Evolutionary conservation across 306 rosid genomes (phyloP).

Genomic region (Prunus padus): DNA sequence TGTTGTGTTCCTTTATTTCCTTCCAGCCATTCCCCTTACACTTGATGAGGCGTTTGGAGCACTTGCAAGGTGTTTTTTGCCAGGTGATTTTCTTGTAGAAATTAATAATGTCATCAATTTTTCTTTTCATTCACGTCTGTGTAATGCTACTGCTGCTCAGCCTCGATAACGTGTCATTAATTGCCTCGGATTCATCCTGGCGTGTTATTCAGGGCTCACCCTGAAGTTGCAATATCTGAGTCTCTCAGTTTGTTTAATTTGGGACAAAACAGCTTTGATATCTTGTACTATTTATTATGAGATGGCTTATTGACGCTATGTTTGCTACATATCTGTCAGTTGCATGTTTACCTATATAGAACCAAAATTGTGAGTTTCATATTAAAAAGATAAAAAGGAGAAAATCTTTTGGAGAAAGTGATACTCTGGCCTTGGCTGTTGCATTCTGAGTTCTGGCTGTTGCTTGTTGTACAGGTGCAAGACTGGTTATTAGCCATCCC

Average conservation of each 20-base stretch:
- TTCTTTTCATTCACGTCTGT: not conserved
- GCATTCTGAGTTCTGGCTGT: conserved; percentile 4
- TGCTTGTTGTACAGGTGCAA: conserved; percentile 52
- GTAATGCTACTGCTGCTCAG: not conserved
- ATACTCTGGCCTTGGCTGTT: not conserved
- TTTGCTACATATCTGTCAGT: no score
- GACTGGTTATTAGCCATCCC: conserved; percentile 83
- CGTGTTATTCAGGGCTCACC: not conserved
- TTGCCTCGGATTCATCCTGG: not conserved
- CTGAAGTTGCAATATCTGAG: no score
- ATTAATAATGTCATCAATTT: not conserved
- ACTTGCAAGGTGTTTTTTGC: conserved; percentile 49
- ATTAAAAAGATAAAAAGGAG: not conserved
- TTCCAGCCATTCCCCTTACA: conserved; percentile 69
- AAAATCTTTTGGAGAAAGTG: not conserved
- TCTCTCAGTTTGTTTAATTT: no score
- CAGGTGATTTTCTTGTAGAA: conserved; percentile 42
- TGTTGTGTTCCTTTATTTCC: conserved; percentile 75
- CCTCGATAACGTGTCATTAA: not conserved
- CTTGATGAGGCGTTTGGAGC: conserved; percentile 55
- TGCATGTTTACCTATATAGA: not conserved
- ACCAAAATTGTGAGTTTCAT: not conserved
- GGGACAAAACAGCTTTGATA: no score
- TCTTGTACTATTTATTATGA: no score
- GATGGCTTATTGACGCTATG: no score